These are phyloP conservation scores for Mitragyna speciosa DNA, from an alignment of 257 asterid species.

Conservation along the genomic window DNA sequence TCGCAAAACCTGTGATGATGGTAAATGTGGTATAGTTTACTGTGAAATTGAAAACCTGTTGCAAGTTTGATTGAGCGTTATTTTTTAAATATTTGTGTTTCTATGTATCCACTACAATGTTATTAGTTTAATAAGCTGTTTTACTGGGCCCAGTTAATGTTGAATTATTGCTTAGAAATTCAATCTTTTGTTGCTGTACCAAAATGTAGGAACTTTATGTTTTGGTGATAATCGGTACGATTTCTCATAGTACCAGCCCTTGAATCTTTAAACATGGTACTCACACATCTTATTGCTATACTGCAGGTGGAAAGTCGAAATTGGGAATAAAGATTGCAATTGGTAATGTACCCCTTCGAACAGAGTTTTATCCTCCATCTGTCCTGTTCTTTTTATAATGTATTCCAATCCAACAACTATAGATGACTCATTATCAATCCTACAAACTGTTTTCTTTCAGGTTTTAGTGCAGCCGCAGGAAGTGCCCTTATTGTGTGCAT, in stretches of 20 bases:
- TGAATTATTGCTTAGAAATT: neutral
- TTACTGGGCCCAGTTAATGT: neutral
- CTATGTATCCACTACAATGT: neutral
- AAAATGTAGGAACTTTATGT: neutral
- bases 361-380: neutral
- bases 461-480: slow-evolving; percentile 37
- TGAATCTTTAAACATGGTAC: slow-evolving; percentile 1
- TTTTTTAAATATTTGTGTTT: neutral
- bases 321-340: slow-evolving; percentile 41
- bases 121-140: neutral
- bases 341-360: slow-evolving; percentile 31
- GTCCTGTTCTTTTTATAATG: neutral
- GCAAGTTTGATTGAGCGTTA: neutral
- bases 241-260: neutral
- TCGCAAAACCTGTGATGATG: slow-evolving; percentile 14
- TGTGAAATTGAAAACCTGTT: neutral
- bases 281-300: neutral
- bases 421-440: neutral
- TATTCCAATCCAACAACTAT: neutral
- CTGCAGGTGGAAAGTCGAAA: slow-evolving; percentile 31
- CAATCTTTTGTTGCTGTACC: neutral
- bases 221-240: neutral
- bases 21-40: neutral
- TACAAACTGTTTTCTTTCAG: slow-evolving; percentile 26
- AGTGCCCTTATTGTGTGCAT: slow-evolving; percentile 30